Evolutionary conservation across 1,284 basidiomycete species (phyloP), one percentile per base, ranked within the genome.

Genomic region (Heterobasidion irregulare): DNA sequence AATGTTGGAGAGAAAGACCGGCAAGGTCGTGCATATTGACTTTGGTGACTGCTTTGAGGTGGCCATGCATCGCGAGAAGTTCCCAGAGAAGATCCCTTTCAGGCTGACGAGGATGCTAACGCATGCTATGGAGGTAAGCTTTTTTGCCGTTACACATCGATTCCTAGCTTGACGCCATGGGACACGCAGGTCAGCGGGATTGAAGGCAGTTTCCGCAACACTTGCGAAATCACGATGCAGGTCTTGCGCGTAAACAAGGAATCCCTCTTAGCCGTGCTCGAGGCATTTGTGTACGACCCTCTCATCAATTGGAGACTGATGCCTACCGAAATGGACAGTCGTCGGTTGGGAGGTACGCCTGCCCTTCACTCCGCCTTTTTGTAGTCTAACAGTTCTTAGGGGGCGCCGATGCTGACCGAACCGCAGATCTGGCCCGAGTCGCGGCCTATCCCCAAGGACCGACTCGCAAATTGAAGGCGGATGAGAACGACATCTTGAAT

Each of bases 1-100:
- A 57, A 80, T 99, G 65, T 78, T 99, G 47, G 94, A 97, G 68
- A 84, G 95, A 60, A 84, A 85, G 57, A 94, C 92, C 1, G 97
- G 97, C 47, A 95, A 98, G 70, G 89, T 99, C 12, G 71, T 73
- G 18, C 86, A 99, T 67, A 98, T 99, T 62, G 97, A 99, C 72
- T 99, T 98, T 64, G 93, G 93, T 49, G 93, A 96, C 68, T 95
- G 93, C 66, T 95, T 95, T 70, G 93, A 95, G 71, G 85, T 95
- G 49, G 92, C 93, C 15, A 94, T 95, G 88, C 88, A 92, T 63
- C 86, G 95, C 63, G 93, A 98, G 72, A 99, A 99, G 74, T 99
- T 96, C 78, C 97, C 97, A 0, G 97, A 99, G 73, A 97, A 92
- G 70, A 94, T 99, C 54, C 97, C 97, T 0, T 99, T 99, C 86